Percentiles rank a stretch among this genome's conserved stretches.
Conservation (phyloP, 2,329 filamentous ascomycete species). For the Arthroderma uncinatum region DNA sequence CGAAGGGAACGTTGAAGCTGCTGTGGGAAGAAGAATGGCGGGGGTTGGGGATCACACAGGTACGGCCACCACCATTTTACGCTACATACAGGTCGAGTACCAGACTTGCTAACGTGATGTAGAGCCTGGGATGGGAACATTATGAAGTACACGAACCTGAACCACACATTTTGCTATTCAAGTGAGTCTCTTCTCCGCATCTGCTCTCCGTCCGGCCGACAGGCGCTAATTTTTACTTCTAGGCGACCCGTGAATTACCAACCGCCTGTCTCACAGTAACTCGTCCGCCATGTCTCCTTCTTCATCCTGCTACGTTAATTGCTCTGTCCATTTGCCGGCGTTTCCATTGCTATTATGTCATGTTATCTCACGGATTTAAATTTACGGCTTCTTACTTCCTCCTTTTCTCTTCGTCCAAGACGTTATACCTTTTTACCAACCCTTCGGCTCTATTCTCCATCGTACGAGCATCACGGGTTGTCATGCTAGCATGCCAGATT, state of each 20-base stretch:
- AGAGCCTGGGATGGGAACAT: slow-evolving; percentile 98
- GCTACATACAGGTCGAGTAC: neutral
- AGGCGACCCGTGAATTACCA: slow-evolving; percentile 81
- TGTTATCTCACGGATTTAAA: slow-evolving; percentile 2
- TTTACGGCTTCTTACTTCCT: neutral
- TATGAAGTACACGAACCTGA: slow-evolving; percentile 99
- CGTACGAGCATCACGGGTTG: neutral
- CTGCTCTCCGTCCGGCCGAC: slow-evolving; percentile 9
- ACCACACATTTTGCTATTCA: slow-evolving; percentile 96
- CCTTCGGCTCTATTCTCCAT: neutral
- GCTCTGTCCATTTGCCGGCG: slow-evolving; percentile 9
- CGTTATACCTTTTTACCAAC: neutral
- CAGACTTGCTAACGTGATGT: neutral
- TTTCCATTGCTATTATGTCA: slow-evolving; percentile 5
- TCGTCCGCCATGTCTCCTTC: neutral
- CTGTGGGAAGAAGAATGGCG: slow-evolving; percentile 99
- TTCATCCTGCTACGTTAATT: neutral
- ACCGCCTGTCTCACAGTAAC: slow-evolving; percentile 40
- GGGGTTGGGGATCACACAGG: slow-evolving; percentile 92
- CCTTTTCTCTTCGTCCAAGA: neutral
- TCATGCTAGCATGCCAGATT: neutral
- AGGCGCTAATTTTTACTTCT: slow-evolving; percentile 16
- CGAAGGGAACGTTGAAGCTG: slow-evolving; percentile 86
- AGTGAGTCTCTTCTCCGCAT: slow-evolving; percentile 37
- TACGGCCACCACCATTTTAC: slow-evolving; percentile 30